Base-by-base conservation (phyloP, 1,284 basidiomycete species). In the Cerrena zonata region DNA sequence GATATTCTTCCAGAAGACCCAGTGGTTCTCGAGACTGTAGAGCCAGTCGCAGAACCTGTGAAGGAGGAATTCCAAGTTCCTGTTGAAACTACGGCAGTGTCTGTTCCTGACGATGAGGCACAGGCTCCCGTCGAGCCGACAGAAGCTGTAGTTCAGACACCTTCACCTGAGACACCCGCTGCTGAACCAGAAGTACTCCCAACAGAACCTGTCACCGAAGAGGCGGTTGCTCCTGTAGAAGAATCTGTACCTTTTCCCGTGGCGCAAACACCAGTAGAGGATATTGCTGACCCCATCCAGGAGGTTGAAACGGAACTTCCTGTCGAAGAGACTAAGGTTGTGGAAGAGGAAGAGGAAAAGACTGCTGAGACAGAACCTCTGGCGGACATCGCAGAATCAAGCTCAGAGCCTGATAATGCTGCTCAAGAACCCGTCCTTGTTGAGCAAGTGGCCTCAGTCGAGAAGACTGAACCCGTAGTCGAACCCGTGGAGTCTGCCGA, bases 281-380 rank as follows among this genome's bases (percentile, higher is more conserved):
- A 19, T 5, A 21, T 30, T n/a, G 21, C 47, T 18, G 48, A 34
- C 2, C n/a, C 45, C 19, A 45, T 23, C 11, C 41, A 36, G 13
- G 58, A 53, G 22, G 49, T 51, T 12, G 55, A 51, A 13, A 27
- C 53, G 5, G 47, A 45, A 26, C 12, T 40, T 10, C 25, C 46
- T 10, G 50, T 41, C 12, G 36, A 26, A 24, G 34, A 26, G 4
- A 13, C 26, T 3, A 52, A 56, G 41, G 47, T n/a, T n/a, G n/a
- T n/a, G n/a, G n/a, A n/a, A n/a, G n/a, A n/a, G n/a, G n/a, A n/a
- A n/a, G n/a, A n/a, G n/a, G n/a, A n/a, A n/a, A n/a, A 36, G 4
- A 19, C 50, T 13, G 54, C 37, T 19, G 37, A 38, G 12, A 39
- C 39, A 2, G 53, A 39, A 25, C 44, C 53, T 19, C 47, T 49